Conservation (phyloP, 495 filamentous ascomycete genomes). For the Pyrenula aspistea region DNA sequence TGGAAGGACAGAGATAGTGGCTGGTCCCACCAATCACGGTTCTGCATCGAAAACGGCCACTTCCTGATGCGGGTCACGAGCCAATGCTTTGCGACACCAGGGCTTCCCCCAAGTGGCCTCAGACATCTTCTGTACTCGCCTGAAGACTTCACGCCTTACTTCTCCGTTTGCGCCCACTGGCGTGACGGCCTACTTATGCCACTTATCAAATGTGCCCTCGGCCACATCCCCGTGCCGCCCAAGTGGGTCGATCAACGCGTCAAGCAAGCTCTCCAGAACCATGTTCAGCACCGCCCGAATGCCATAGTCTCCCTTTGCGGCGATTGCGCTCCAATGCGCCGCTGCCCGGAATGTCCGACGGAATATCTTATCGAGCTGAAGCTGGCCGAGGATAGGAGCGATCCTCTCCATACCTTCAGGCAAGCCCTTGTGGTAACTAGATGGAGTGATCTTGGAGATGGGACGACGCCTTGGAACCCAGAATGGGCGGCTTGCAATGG, state of each 20-base stretch:
- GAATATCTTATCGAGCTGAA: slow-evolving; percentile 49
- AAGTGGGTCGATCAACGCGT: slow-evolving; percentile 25
- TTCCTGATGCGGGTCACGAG: slow-evolving; percentile 41
- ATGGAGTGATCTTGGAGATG: slow-evolving; percentile 48
- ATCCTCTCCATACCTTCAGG: slow-evolving; percentile 27
- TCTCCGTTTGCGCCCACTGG: slow-evolving; percentile 48
- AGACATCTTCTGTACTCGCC: slow-evolving; percentile 42
- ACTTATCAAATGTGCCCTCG: slow-evolving; percentile 45
- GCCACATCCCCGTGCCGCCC: slow-evolving; percentile 36
- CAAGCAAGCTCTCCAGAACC: slow-evolving; percentile 21
- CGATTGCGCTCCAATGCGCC: slow-evolving; percentile 40
- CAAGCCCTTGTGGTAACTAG: slow-evolving; percentile 47
- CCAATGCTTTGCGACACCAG: slow-evolving; percentile 28
- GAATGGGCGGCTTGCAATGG: slow-evolving; percentile 43
- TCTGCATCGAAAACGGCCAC: slow-evolving; percentile 33
- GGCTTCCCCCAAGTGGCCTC: slow-evolving; percentile 27
- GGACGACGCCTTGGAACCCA: slow-evolving; percentile 21
- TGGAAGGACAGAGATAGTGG: slow-evolving; percentile 28
- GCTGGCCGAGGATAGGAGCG: slow-evolving; percentile 33
- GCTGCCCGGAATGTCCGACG: slow-evolving; percentile 47
- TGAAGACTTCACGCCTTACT: slow-evolving; percentile 48
- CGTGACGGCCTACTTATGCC: slow-evolving; percentile 44
- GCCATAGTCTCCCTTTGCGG: slow-evolving; percentile 36
- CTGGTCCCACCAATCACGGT: slow-evolving; percentile 39
- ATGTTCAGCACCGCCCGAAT: slow-evolving; percentile 24